phyloP scores from a whole-genome alignment of 129 eudicot genomes.

The Lactuca sativa region DNA sequence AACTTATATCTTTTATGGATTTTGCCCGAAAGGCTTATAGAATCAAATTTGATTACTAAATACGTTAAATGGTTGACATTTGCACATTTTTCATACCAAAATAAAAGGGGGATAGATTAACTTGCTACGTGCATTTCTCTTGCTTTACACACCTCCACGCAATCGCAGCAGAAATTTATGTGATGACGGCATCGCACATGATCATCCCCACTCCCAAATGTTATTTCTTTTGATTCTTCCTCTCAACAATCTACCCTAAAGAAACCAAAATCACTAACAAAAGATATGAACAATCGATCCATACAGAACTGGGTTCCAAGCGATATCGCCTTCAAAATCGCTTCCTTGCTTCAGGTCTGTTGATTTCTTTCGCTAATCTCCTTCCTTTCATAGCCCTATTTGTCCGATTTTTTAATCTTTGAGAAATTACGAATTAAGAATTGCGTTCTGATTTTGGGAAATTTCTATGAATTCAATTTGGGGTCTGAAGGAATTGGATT shows the following conservation, averaged over 20 bases:
- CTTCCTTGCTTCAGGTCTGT: constrained; percentile 68
- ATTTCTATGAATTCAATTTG: constrained; percentile 4
- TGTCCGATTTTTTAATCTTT: not conserved
- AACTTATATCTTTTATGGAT: no score
- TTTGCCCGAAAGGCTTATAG: no score
- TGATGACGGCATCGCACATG: constrained; percentile 21
- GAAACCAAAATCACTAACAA: constrained; percentile 1
- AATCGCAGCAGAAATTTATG: constrained; percentile 26
- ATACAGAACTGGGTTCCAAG: constrained; percentile 52
- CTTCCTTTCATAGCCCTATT: not conserved
- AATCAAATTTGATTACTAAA: not conserved
- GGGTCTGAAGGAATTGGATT: constrained; percentile 61
- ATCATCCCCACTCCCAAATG: constrained; percentile 6
- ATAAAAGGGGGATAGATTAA: not conserved
- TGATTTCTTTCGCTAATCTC: not conserved
- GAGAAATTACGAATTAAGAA: not conserved
- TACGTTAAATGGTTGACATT: constrained; percentile 2
- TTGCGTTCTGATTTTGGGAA: not conserved
- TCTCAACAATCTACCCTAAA: not conserved
- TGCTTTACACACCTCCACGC: constrained; percentile 32
- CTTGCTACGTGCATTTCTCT: constrained; percentile 5
- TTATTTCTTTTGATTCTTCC: constrained; percentile 6
- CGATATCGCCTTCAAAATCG: constrained; percentile 78
- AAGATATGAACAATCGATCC: constrained; percentile 30
- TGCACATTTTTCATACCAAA: not conserved